Base-by-base conservation (phyloP, 768 basidiomycete species). In the Serendipita indica region DNA sequence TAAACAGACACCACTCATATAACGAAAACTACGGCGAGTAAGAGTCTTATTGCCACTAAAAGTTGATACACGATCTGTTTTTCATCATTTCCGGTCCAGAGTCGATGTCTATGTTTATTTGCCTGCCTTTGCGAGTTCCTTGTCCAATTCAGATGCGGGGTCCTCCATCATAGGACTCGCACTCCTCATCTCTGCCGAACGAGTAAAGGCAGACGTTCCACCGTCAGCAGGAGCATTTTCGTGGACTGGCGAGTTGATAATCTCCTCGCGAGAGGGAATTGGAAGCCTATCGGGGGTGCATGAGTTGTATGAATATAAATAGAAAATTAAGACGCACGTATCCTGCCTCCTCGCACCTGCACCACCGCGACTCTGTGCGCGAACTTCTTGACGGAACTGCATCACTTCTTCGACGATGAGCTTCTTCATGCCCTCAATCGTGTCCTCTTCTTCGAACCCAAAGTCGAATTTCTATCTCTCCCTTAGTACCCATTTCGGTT, bases 341-440 rank as follows among this genome's bases (percentile, higher is more conserved):
- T 88, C 86, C 68, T 88, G 84, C 57, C 83, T 75, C 56, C 84
- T 82, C 45, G 86, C 79, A 67, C 86, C 85, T 3, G 81, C 81
- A 7, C 80, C 73, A 1, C 79, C 80, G 34, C 86, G 75, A 12
- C 85, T 81, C 65, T 92, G 89, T n/a, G 79, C 76, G 58, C 94
- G 80, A 5, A 98, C 93, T 68, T 92, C 83, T 6, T 84, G 78
- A 34, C 96, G 82, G 81, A 99, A 98, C 12, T 77, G 68, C 61
- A 81, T 82, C 35, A 97, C 94, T 70, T 98, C 93, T 28, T 93
- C 81, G 22, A 98, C 82, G 64, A 99, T 99, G 68, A 98, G 71
- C 62, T 79, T 81, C 72, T 94, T 89, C 96, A 99, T 99, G 6
- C 96, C 96, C 43, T 94, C 90, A 63, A 94, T 93, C 60, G 82